Conservation (phyloP, 352 stramenopile species). For the Globisporangium radiosum region DNA sequence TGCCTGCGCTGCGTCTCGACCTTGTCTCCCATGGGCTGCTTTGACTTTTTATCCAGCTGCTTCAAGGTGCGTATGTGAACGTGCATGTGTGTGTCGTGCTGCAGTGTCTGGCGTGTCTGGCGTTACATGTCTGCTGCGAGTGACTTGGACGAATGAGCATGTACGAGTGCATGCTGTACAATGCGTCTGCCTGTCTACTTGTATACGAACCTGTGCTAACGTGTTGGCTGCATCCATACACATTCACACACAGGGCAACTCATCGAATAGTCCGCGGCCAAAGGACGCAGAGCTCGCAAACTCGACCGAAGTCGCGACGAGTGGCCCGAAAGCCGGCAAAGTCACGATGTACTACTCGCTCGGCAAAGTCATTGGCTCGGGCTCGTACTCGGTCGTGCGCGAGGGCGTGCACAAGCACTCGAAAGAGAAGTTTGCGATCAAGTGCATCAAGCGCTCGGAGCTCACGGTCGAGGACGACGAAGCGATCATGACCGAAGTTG, state of each 20-base stretch:
- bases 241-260: conserved; percentile 4
- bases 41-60: conserved; percentile 58
- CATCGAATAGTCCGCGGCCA: conserved; percentile 3
- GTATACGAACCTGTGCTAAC: too few relatives aligned
- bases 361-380: conserved; percentile 81
- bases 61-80: conserved; percentile 33
- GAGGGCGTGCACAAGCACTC: conserved; percentile 72
- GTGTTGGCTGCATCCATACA: neutral
- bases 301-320: conserved; percentile 15
- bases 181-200: neutral
- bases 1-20: neutral
- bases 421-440: conserved; percentile 86
- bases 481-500: conserved; percentile 69
- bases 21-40: conserved; percentile 41
- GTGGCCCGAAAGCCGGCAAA: conserved; percentile 27
- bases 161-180: neutral
- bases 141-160: neutral
- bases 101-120: too few relatives aligned
- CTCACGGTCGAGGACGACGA: conserved; percentile 74
- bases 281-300: conserved; percentile 6
- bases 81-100: neutral
- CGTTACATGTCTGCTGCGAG: neutral
- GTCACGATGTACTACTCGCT: conserved; percentile 71
- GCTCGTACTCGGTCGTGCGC: conserved; percentile 88
- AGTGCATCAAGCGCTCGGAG: conserved; percentile 85